Evolutionary conservation across 176 grass and related monocot species (phyloP), one percentile per base, ranked within the genome.

Genomic region (Otatea glauca): DNA sequence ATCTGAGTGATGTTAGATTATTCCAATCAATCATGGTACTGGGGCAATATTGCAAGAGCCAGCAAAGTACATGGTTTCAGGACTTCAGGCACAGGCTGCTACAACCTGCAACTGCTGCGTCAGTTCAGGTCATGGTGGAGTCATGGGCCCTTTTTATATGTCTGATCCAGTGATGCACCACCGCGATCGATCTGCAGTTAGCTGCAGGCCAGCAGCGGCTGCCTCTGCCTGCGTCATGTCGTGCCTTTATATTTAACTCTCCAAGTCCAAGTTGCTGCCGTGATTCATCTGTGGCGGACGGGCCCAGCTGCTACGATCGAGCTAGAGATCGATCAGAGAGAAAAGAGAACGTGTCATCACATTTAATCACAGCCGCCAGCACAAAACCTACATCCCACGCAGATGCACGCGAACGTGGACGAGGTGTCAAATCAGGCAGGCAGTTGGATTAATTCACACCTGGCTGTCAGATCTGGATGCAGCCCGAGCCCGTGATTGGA

Each of bases 361-460:
- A 5, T 34, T 48, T n/a, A 17, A 23, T 62, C 56, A 9, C 10
- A 75, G 71, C 45, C 53, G 61, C 48, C 82, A 49, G 66, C 29
- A 15, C 29, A 50, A 70, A 50, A 25, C 48, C 70, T 16, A 7
- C 13, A 14, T 35, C 54, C 81, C 48, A 7, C 29, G 48, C 17
- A 32, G 55, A 17, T 23, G 41, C 65, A 53, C 5, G 61, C 9
- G 77, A 86, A 82, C 83, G 83, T 90, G 78, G 88, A 83, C 65
- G 79, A 73, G 88, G 83, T 78, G 88, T 86, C 84, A 32, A 72
- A 90, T 86, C 84, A 49, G 63, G 53, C 82, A 51, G 81, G 42
- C n/a, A 53, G 76, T 38, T 80, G 15, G 68, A 10, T 67, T 77
- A 20, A 32, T 44, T 84, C 88, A 15, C 51, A 62, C 64, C 58